These are phyloP conservation scores for Pseudohyphozyma bogoriensis DNA, from an alignment of 768 basidiomycete species.

Conservation along the genomic window DNA sequence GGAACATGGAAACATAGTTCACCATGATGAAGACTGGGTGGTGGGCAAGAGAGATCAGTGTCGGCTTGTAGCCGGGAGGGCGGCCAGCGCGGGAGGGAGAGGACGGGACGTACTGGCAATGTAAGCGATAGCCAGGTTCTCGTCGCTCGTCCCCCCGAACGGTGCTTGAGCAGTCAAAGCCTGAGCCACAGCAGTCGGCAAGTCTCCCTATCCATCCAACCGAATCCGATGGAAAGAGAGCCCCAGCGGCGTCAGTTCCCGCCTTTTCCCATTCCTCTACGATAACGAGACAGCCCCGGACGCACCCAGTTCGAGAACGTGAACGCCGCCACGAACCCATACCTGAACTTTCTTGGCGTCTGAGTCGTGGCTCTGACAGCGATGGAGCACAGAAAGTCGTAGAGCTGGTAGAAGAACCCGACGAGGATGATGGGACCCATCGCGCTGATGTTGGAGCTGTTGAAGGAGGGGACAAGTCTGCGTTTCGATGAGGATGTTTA, in stretches of 20 bases:
- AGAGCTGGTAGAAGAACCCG: background rate
- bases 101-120: background rate
- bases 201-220: background rate
- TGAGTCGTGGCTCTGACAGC: constrained; percentile 52
- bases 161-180: constrained; percentile 54
- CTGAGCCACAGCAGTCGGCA: constrained; percentile 53
- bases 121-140: constrained; percentile 44
- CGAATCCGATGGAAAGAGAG: background rate
- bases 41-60: no score
- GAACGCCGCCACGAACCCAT: constrained; percentile 59
- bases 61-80: no score
- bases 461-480: background rate
- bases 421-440: background rate
- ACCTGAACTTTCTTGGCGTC: constrained; percentile 66
- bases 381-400: constrained; percentile 4
- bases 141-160: constrained; percentile 52
- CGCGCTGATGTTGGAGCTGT: no score
- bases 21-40: constrained; percentile 35
- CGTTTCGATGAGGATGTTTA: no score
- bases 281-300: no score
- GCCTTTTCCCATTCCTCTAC: no score
- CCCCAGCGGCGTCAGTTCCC: no score
- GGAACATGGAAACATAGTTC: constrained; percentile 52
- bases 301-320: constrained; percentile 51
- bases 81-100: no score